Evolutionary conservation across 169 alveolate species (phyloP).

Genomic region (Theileria equi): DNA sequence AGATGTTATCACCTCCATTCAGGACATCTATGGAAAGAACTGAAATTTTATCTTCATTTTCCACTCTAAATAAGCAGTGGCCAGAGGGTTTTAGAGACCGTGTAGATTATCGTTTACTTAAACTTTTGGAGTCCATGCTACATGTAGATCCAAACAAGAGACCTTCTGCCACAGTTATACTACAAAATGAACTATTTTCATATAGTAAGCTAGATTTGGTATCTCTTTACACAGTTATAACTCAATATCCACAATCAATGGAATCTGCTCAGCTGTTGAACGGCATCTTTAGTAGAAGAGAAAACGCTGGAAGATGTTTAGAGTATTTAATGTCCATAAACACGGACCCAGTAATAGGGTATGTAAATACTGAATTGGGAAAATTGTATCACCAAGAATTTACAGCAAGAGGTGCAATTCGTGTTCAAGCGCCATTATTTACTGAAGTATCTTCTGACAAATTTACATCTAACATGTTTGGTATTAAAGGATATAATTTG

Average conservation of each 20-base stretch:
- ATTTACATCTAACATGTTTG: not conserved
- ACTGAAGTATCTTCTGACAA: not conserved
- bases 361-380: constrained; percentile 53
- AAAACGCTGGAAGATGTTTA: constrained; percentile 22
- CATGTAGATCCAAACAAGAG: constrained; percentile 70
- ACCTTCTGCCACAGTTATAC: constrained; percentile 66
- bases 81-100: constrained; percentile 66
- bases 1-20: constrained; percentile 81
- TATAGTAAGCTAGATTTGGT: constrained; percentile 60
- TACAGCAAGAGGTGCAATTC: constrained; percentile 36
- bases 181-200: constrained; percentile 66
- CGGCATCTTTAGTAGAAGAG: constrained; percentile 63
- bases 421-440: constrained; percentile 39
- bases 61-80: constrained; percentile 60
- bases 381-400: constrained; percentile 58
- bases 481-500: not conserved
- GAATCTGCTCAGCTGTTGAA: constrained; percentile 67
- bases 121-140: constrained; percentile 66
- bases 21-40: constrained; percentile 79
- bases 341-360: constrained; percentile 34
- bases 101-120: constrained; percentile 56
- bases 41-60: constrained; percentile 65
- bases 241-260: constrained; percentile 69
- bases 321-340: constrained; percentile 30
- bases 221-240: constrained; percentile 65